Evolutionary conservation across 495 filamentous ascomycete genomes (phyloP), one percentile per base, ranked within the genome.

Genomic region (Aspergillus diversus): DNA sequence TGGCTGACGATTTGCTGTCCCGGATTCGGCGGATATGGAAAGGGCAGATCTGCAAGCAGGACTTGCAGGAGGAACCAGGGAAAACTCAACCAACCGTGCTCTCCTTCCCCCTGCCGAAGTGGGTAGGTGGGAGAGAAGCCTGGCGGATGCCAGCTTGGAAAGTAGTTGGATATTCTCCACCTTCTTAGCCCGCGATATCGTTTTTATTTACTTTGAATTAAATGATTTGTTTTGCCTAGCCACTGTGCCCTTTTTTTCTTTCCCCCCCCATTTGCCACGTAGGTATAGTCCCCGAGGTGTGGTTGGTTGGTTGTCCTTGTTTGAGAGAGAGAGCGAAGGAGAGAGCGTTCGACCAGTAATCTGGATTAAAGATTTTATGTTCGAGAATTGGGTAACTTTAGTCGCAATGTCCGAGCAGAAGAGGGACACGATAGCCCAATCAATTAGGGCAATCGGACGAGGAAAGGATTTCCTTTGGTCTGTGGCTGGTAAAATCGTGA

Each of bases 11-110:
- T 57, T 56, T 37, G 54, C 60, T 37, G 55, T 39, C 35, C 62
- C 63, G 61, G 64, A 61, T 67, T 63, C 63, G 53, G 60, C 64
- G 64, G 64, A 52, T 50, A 17, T 17, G 53, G 37, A 52, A 57
- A 43, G 47, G 66, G 47, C 63, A 21, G 67, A 66, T 69, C 67
- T 69, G 67, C 63, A 69, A 57, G 67, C 61, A 55, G 57, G 60
- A 13, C 60, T 57, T 66, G 63, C 60, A 61, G 61, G 57, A 61
- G 55, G 54, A 52, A 49, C 52, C 42, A 54, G 47, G 39, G 3
- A 63, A 46, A 46, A 39, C 7, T 21, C n/a, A 9, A 50, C 47
- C n/a, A 50, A 27, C 47, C n/a, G 16, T 17, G 16, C 46, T 9
- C 13, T 32, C 32, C 53, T 55, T 27, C 21, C 21, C 33, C 61